Percentiles rank a stretch among this genome's conserved stretches.
phyloP scores from a whole-genome alignment of 2,329 filamentous ascomycete genomes.

The Arthrobotrys musiformis region DNA sequence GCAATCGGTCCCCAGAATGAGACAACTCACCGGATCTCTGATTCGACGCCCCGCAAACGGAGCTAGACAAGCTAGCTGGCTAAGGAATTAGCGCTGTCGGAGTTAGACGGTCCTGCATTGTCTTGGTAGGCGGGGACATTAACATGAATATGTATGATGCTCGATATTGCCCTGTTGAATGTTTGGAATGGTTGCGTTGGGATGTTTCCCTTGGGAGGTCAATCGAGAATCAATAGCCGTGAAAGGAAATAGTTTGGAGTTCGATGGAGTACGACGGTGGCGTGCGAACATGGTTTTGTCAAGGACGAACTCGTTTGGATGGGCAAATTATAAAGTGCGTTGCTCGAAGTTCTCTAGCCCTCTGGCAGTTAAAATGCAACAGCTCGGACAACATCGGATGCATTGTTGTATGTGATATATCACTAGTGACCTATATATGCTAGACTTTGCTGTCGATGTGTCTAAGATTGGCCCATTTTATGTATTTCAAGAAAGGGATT shows the following conservation, averaged over 20 bases:
- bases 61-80: not conserved
- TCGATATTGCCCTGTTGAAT: not conserved
- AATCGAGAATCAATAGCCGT: not conserved
- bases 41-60: not conserved
- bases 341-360: not conserved
- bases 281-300: too few relatives aligned
- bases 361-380: not conserved
- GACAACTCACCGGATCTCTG: not conserved
- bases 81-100: not conserved
- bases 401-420: too few relatives aligned
- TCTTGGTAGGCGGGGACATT: constrained; percentile 1
- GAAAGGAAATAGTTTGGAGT: not conserved
- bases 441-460: too few relatives aligned
- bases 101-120: not conserved
- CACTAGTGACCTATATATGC: too few relatives aligned
- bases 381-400: not conserved
- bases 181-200: not conserved
- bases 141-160: not conserved
- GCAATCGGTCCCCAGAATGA: constrained; percentile 2
- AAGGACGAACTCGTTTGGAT: not conserved
- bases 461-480: too few relatives aligned
- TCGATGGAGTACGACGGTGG: not conserved
- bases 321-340: not conserved
- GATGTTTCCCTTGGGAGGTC: not conserved
- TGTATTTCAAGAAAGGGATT: too few relatives aligned